Base-by-base conservation (phyloP, 257 asterid species). In the Primulina huaijiensis region DNA sequence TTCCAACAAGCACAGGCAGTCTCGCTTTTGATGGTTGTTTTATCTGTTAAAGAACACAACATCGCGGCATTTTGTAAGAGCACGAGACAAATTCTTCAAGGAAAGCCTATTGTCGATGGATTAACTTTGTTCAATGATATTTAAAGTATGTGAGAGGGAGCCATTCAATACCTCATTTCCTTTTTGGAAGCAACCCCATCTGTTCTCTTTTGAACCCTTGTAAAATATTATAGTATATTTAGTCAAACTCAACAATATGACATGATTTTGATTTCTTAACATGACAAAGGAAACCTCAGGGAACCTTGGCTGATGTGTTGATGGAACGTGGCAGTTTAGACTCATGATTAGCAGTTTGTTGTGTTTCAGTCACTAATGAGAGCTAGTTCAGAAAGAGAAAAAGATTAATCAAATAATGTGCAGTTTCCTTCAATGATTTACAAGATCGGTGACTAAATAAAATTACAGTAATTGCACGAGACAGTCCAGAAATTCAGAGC, bases 181-280 rank as follows among this genome's bases (percentile, higher is more conserved):
- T 81, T 84, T 84, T 75, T 73, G 82, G 79, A 89, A 81, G 77
- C 77, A 65, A 78, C 79, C 87, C 88, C 87, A 77, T 76, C 88
- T 80, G 62, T 92, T 92, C 89, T 92, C 98, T 92, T 92, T 92
- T 82, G 89, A 83, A 65, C 96, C 98, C 98, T 92, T 87, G 74
- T 70, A 85, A 69, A 78, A 84, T 50, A 75, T 82, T 76, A 27
- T 27, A 64, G 33, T 66, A 60, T 68, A 75, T 76, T 72, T 74
- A 81, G 78, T 84, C 68, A 78, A 74, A 79, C 79, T 50, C 66
- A 70, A 38, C 5, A 70, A 65, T 59, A 40, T 8, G 71, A 67
- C 21, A 14, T 20, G 72, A 55, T 60, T 9, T 23, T 35, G 19
- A 53, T 46, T 23, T 46, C 20, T 55, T 34, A 55, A 38, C 31